phyloP scores from a whole-genome alignment of 2,329 filamentous ascomycete genomes.

The Hypoxylon sp. region DNA sequence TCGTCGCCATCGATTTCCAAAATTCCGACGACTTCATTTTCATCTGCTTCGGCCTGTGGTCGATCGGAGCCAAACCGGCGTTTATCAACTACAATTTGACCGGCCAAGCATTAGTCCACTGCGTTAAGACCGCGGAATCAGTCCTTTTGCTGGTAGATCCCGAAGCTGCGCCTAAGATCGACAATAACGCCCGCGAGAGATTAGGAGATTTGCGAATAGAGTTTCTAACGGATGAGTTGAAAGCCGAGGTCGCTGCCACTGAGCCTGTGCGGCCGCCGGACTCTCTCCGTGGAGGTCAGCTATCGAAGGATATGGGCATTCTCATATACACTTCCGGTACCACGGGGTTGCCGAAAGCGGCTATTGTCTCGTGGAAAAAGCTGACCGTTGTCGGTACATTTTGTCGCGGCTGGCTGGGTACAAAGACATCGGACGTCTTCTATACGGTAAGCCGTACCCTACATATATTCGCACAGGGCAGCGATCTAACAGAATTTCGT shows the following conservation, averaged over 20 bases:
- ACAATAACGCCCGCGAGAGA: conserved; percentile 69
- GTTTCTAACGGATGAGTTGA: conserved; percentile 71
- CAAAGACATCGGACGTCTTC: conserved; percentile 76
- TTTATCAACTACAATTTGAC: conserved; percentile 91
- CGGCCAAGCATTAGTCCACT: conserved; percentile 80
- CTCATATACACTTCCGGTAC: conserved; percentile 91
- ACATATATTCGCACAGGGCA: background rate
- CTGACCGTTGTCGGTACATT: conserved; percentile 68
- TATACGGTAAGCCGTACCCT: conserved; percentile 73
- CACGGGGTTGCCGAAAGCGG: conserved; percentile 86
- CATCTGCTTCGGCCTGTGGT: conserved; percentile 83
- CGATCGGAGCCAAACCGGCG: conserved; percentile 84
- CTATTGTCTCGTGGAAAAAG: conserved; percentile 82
- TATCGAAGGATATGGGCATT: conserved; percentile 72
- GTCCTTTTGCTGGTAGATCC: conserved; percentile 79
- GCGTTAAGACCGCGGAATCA: conserved; percentile 76
- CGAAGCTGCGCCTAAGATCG: conserved; percentile 68
- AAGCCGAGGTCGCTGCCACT: conserved; percentile 67
- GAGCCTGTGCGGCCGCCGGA: conserved; percentile 72
- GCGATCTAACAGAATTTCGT: conserved; percentile 14
- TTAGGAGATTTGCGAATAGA: conserved; percentile 70
- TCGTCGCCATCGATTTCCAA: conserved; percentile 85
- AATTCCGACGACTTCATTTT: conserved; percentile 86
- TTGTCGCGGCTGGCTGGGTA: conserved; percentile 67
- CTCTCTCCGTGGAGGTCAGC: conserved; percentile 65